Percentiles rank a stretch among this genome's conserved stretches.
These are phyloP conservation scores for Venturia aucupariae DNA, from an alignment of 2,329 filamentous ascomycete species.

Conservation along the genomic window DNA sequence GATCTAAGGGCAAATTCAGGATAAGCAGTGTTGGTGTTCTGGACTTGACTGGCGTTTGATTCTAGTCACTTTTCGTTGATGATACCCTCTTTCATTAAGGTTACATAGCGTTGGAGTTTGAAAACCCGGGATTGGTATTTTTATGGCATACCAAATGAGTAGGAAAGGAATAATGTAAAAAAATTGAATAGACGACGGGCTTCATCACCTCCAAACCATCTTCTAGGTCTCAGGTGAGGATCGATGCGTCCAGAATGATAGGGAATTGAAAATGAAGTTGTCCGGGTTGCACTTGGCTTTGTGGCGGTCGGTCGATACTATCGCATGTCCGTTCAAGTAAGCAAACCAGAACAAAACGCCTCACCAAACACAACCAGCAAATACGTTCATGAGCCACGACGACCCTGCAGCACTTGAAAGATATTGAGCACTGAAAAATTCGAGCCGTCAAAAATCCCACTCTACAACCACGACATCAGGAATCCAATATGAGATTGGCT, in stretches of 20 bases:
- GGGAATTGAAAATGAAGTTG: background rate
- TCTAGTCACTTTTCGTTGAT: background rate
- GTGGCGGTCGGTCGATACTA: background rate
- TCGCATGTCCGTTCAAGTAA: background rate
- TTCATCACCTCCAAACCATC: background rate
- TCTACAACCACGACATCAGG: background rate
- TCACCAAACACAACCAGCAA: background rate
- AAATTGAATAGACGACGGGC: background rate
- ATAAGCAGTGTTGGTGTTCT: conserved; percentile 10
- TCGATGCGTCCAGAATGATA: background rate
- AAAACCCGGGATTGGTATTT: background rate
- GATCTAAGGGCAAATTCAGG: background rate
- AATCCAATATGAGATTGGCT: background rate
- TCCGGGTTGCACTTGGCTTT: background rate
- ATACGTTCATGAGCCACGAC: background rate
- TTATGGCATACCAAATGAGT: background rate
- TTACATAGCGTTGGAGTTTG: background rate
- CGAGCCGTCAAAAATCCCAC: background rate
- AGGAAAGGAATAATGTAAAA: background rate
- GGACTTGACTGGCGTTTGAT: conserved; percentile 12
- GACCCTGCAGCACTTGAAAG: background rate
- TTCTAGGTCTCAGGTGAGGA: background rate
- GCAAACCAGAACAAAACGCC: background rate
- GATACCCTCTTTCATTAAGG: background rate
- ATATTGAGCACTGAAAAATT: background rate